phyloP scores from a whole-genome alignment of 768 basidiomycete species.

The Suillus paluster region DNA sequence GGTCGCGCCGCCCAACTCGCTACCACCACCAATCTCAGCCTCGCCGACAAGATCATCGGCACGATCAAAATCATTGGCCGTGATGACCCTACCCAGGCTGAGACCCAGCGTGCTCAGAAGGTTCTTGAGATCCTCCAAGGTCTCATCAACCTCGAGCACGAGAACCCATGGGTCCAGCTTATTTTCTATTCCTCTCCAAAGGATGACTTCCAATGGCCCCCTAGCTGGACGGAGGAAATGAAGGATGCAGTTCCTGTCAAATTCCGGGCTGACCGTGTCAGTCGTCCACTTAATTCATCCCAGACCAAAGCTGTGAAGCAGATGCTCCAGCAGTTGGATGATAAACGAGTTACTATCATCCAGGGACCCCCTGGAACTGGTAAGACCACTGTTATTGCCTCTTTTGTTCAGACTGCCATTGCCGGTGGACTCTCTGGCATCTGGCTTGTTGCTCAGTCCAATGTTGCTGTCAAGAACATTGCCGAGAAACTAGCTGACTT shows the following conservation, averaged over 20 bases:
- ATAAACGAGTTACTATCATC: slow-evolving; percentile 38
- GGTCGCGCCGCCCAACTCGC: slow-evolving; percentile 28
- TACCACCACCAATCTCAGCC: slow-evolving; percentile 20
- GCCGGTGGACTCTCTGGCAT: slow-evolving; percentile 50
- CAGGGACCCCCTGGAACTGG: slow-evolving; percentile 71
- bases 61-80: slow-evolving; percentile 56
- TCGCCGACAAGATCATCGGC: slow-evolving; percentile 35
- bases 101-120: slow-evolving; percentile 41
- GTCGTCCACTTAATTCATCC: slow-evolving; percentile 42
- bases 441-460: slow-evolving; percentile 85
- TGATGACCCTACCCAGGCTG: slow-evolving; percentile 62
- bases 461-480: slow-evolving; percentile 90
- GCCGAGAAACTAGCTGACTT: slow-evolving; percentile 73
- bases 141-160: slow-evolving; percentile 22
- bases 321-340: slow-evolving; percentile 44
- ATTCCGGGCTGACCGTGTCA: slow-evolving; percentile 18
- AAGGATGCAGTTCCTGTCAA: slow-evolving; percentile 22
- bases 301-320: slow-evolving; percentile 39
- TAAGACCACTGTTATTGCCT: slow-evolving; percentile 74
- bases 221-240: slow-evolving; percentile 28
- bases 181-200: slow-evolving; percentile 35
- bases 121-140: slow-evolving; percentile 44
- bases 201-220: slow-evolving; percentile 42
- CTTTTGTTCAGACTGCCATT: slow-evolving; percentile 57
- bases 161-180: slow-evolving; percentile 43